Evolutionary conservation across 2,329 filamentous ascomycete genomes (phyloP), one percentile per base, ranked within the genome.

Genomic region (Didymosphaeria variabile): DNA sequence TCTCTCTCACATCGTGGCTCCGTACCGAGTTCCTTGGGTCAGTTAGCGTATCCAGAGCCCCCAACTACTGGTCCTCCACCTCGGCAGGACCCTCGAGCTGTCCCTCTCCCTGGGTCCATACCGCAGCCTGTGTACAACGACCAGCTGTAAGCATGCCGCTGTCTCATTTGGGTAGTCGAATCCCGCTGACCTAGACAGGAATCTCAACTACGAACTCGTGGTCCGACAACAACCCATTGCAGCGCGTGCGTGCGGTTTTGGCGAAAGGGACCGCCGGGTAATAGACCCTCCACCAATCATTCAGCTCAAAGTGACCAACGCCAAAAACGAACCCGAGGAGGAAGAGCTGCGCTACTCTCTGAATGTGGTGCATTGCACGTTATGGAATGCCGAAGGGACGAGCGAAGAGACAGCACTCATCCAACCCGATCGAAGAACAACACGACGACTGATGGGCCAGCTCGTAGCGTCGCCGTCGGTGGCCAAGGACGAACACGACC

Each of bases 231-330:
- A 94, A 71, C 92, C 92, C 9, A 83, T 88, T 19, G 91, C 91
- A 1, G 92, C 92, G 56, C 85, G 92, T 67, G 91, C 91, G 45
- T 95, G 92, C 71, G 92, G 92, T 1, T 94, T 93, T 74, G 92
- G 92, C 62, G 92, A 94, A 77, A 85, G 91, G 65, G 92, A 95
- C 73, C 87, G 92, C 42, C 86, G 92, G 63, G 91, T 93, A 17
- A 91, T 95, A 64, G 92, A 95, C 72, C 92, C 92, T 44, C 92
- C 92, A 2, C 92, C 92, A 15, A 94, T 95, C 71, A 86, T 95
- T 23, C 88, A 94, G 73, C 85, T 94, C 50, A 81, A 83, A 31
- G 86, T 93, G 58, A 86, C 87, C 55, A 86, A 90, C 63, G 82
- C 86, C 1, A 81, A 79, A 38, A 83, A 82, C 47, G 68, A 72